Evolutionary conservation across 768 basidiomycete genomes (phyloP), one percentile per base, ranked within the genome.

Genomic region (Tephrocybe sp.): DNA sequence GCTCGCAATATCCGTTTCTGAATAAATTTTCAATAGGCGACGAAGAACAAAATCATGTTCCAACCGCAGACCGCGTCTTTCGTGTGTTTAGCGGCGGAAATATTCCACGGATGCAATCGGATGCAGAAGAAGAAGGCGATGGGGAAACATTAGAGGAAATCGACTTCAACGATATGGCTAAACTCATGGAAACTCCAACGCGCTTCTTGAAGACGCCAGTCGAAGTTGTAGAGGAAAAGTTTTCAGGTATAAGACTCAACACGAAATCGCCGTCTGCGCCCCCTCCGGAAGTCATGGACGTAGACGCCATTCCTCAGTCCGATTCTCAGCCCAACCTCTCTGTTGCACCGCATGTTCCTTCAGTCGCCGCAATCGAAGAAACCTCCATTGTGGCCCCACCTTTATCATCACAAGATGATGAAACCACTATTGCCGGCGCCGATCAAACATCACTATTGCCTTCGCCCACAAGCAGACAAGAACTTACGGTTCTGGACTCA

Each of bases 61-160:
- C 89, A 5, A 91, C 88, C 3, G 86, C 87, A 0, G 78, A 84
- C n/a, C 74, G 70, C 9, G 79, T 91, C 21, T 68, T 76, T 23
- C 79, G 73, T 2, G 73, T 91, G 1, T 90, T 91, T 68, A 78
- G 76, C 51, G 73, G 65, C 8, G 56, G 56, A 3, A 49, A 57
- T 56, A 47, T 60, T 24, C 58, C 55, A 18, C 48, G 48, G 38
- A 49, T 62, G 36, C 50, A 62, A 13, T 64, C 64, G 2, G 54
- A 60, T 23, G 64, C 65, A 0, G 69, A 64, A 21, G 64, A 64
- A 15, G 73, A 70, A 1, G 50, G 58, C 12, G 61, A 61, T 3
- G 61, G 62, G 13, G 72, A 76, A 39, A 67, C 65, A 15, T 62
- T 84, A 21, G 76, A 80, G 59, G 82, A 82, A 57, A 71, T 89